phyloP scores from a whole-genome alignment of 306 rosid genomes.

The Casuarina glauca region DNA sequence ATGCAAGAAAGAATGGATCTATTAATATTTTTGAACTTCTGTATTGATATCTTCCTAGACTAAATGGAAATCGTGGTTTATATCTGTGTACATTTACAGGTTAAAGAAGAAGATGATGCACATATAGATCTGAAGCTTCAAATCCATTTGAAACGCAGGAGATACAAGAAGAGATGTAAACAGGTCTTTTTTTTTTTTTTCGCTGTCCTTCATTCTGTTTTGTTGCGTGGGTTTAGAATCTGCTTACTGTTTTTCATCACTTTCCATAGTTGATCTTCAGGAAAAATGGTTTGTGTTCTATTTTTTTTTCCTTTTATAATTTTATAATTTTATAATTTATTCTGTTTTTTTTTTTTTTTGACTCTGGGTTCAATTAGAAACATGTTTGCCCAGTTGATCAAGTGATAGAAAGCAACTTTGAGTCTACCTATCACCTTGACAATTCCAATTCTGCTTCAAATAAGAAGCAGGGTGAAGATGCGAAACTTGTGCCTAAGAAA shows the following conservation, averaged over 20 bases:
- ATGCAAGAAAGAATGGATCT: not conserved
- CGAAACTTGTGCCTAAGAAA: constrained; percentile 26
- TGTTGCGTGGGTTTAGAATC: not conserved
- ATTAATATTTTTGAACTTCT: not conserved
- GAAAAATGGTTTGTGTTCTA: constrained; percentile 13
- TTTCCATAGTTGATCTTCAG: constrained; percentile 12
- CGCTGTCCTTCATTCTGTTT: constrained; percentile 10
- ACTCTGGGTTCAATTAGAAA: constrained; percentile 40
- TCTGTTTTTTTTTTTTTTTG: constrained; percentile 22
- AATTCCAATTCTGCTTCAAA: constrained; percentile 36
- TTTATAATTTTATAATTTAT: not conserved
- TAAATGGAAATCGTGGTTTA: constrained; percentile 10
- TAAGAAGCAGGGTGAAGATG: constrained; percentile 39
- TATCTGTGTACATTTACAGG: constrained; percentile 45
- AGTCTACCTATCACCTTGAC: constrained; percentile 31
- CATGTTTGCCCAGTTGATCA: constrained; percentile 37
- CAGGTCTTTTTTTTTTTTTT: constrained; percentile 45
- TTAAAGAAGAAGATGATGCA: constrained; percentile 95
- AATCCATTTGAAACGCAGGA: constrained; percentile 67
- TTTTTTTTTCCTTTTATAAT: not conserved
- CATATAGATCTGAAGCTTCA: constrained; percentile 72
- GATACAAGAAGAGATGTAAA: constrained; percentile 59
- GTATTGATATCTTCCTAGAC: constrained; percentile 10
- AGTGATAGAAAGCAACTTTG: constrained; percentile 34
- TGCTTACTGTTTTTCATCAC: constrained; percentile 7